These are phyloP conservation scores for Colletotrichum truncatum DNA, from an alignment of 2,329 filamentous ascomycete species.

Conservation along the genomic window DNA sequence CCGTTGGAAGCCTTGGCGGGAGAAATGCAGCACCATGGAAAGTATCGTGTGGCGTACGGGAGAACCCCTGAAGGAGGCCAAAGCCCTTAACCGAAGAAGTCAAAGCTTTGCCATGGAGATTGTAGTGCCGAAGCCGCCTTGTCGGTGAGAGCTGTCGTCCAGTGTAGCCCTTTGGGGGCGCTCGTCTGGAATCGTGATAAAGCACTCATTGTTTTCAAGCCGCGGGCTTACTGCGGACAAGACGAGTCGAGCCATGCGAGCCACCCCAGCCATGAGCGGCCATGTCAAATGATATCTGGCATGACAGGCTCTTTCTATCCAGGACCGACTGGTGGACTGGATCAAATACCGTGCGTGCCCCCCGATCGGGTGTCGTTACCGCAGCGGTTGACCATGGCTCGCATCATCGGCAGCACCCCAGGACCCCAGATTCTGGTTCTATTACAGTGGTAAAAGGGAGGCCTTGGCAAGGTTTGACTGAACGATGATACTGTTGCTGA, in stretches of 20 bases:
- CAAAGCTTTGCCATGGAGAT: slow-evolving; percentile 31
- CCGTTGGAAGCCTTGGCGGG: slow-evolving; percentile 15
- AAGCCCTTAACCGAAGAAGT: slow-evolving; percentile 11
- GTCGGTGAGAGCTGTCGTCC: slow-evolving; percentile 24
- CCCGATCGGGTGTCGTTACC: slow-evolving; percentile 19
- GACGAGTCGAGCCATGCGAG: not conserved
- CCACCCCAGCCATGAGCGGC: not conserved
- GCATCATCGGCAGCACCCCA: slow-evolving; percentile 1
- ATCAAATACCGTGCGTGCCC: not conserved
- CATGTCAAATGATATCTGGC: not conserved
- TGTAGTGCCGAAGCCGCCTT: slow-evolving; percentile 10
- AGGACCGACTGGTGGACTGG: not conserved
- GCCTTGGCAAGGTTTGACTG: slow-evolving; percentile 25
- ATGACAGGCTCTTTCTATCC: not conserved
- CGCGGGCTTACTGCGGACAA: not conserved
- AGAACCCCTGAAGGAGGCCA: slow-evolving; percentile 23
- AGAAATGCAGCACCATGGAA: slow-evolving; percentile 6
- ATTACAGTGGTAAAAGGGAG: not conserved
- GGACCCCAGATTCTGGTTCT: slow-evolving; percentile 8
- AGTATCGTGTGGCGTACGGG: slow-evolving; percentile 21
- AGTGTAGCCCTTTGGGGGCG: too few relatives aligned
- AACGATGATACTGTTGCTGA: slow-evolving; percentile 21
- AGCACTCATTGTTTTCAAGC: not conserved
- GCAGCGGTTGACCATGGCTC: slow-evolving; percentile 14
- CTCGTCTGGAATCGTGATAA: not conserved